Evolutionary conservation across 345 rosid species (phyloP).

Genomic region (Kernera saxatilis): DNA sequence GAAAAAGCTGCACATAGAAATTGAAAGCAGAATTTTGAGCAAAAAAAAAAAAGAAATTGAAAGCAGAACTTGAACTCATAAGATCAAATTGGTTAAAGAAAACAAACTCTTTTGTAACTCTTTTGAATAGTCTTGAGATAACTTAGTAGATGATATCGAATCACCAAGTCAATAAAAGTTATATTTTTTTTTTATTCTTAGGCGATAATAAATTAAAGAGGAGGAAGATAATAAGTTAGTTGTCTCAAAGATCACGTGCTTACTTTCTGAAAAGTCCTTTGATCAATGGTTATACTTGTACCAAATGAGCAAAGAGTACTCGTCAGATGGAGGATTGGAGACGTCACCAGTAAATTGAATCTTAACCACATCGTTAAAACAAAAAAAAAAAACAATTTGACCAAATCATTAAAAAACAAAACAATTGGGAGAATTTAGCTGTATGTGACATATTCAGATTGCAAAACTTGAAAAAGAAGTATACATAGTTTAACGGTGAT

Average conservation of each 20-base stretch:
- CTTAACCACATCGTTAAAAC: too few species aligned
- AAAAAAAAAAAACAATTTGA: too few species aligned
- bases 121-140: too few species aligned
- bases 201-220: neutral
- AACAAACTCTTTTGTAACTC: neutral
- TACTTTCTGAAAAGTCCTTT: slow-evolving; percentile 16
- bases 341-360: too few species aligned
- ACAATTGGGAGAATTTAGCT: too few species aligned
- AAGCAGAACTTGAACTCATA: neutral
- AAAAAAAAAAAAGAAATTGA: too few species aligned
- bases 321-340: too few species aligned
- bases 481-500: too few species aligned
- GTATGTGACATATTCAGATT: too few species aligned
- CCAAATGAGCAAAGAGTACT: slow-evolving; percentile 12
- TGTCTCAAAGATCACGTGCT: slow-evolving; percentile 2
- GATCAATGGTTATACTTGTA: slow-evolving; percentile 31
- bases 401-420: too few species aligned
- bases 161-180: slow-evolving; percentile 6
- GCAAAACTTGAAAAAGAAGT: too few species aligned
- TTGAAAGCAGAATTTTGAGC: too few species aligned
- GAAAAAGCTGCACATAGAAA: neutral
- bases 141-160: neutral
- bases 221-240: slow-evolving; percentile 4
- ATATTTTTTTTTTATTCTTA: neutral
- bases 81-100: neutral